phyloP scores from a whole-genome alignment of 139 green algal species.

The Ettlia oleoabundans region DNA sequence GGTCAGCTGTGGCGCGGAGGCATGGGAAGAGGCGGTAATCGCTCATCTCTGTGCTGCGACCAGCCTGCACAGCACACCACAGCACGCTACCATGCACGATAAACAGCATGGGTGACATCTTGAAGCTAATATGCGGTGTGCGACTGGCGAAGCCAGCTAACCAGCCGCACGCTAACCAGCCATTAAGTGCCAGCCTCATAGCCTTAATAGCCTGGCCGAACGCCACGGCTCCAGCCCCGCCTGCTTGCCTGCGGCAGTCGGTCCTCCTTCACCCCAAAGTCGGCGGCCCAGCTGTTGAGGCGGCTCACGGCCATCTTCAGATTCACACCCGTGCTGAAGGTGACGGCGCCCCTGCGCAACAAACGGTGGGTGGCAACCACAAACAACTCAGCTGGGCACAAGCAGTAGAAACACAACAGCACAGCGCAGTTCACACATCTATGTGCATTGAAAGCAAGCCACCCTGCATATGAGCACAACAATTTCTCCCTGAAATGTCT shows the following conservation, averaged over 20 bases:
- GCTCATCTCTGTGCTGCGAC: slow-evolving; percentile 9
- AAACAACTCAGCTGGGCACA: too few species aligned
- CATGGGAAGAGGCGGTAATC: slow-evolving; percentile 70
- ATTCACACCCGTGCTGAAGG: slow-evolving; percentile 73
- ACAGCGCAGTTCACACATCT: too few species aligned
- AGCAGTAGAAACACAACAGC: too few species aligned
- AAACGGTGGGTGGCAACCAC: too few species aligned
- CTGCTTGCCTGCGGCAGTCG: slow-evolving; percentile 14
- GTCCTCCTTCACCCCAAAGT: slow-evolving; percentile 47
- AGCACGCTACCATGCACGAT: neutral
- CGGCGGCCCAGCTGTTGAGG: slow-evolving; percentile 50
- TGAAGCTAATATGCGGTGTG: neutral
- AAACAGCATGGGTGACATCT: neutral
- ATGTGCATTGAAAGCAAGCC: too few species aligned
- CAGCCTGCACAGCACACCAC: slow-evolving; percentile 37
- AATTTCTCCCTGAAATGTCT: too few species aligned
- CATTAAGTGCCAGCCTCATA: too few species aligned
- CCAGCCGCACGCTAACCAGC: too few species aligned
- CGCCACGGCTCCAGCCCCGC: too few species aligned
- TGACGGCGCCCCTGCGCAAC: slow-evolving; percentile 71
- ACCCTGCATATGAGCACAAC: too few species aligned
- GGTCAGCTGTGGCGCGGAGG: slow-evolving; percentile 73
- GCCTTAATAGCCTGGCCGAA: too few species aligned
- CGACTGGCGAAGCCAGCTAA: too few species aligned
- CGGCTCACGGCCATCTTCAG: slow-evolving; percentile 78